Conservation (phyloP, 148 eudicot species). For the Rhododendron vialii region DNA sequence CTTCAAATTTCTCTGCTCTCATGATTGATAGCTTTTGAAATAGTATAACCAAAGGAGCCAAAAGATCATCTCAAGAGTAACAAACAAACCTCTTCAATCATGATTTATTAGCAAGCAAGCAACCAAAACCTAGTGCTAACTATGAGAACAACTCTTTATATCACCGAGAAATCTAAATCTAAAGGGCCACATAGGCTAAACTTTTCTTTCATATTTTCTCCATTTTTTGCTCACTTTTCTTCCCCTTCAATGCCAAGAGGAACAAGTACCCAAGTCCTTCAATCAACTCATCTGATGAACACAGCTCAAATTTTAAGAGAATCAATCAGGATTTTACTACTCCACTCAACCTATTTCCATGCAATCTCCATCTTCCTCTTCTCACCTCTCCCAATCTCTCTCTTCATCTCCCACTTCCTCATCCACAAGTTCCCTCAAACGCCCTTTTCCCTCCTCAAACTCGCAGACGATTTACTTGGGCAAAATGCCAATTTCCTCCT, state of each 20-base stretch:
- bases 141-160: not conserved
- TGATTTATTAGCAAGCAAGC: conserved; percentile 3
- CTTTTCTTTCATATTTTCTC: not conserved
- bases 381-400: conserved; percentile 13
- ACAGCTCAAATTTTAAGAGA: conserved; percentile 13
- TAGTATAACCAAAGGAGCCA: not conserved
- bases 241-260: conserved; percentile 7
- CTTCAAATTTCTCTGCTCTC: not conserved
- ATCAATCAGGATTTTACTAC: conserved; percentile 8
- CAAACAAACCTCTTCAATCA: not conserved
- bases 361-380: conserved; percentile 12
- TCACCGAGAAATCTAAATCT: not conserved
- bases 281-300: conserved; percentile 8
- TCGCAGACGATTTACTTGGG: not conserved
- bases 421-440: conserved; percentile 6
- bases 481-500: not conserved
- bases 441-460: not conserved
- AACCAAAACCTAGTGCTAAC: not conserved
- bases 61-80: not conserved
- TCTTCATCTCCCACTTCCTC: conserved; percentile 14
- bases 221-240: not conserved
- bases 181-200: not conserved
- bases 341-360: conserved; percentile 2
- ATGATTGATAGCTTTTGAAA: not conserved
- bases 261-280: conserved; percentile 1